Evolutionary conservation across 2,329 filamentous ascomycete species (phyloP), one percentile per base, ranked within the genome.

Genomic region (Septoria linicola): DNA sequence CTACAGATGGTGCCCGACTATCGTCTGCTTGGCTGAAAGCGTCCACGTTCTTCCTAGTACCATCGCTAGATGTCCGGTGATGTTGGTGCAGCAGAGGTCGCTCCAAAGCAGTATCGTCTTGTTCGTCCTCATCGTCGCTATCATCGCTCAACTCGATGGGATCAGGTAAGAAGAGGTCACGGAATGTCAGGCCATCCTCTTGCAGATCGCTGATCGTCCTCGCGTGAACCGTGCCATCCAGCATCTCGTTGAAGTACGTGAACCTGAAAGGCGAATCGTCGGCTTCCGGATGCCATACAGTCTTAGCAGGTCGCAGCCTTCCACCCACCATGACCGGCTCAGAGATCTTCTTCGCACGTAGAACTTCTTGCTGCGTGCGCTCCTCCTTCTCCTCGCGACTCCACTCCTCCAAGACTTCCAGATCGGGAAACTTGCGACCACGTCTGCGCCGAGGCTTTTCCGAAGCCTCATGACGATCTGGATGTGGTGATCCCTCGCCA

Each of bases 221-320:
- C 54, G 90, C 93, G 70, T 99, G 93, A 55, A 99, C 95, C 0
- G 93, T 99, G 69, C 88, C 95, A 63, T 89, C 87, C 49, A 97
- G 89, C 57, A 96, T 89, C 67, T 97, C 93, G 69, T 97, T 97
- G 78, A 99, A 99, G 70, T 99, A 99, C 0, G 93, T 97, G 69
- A 96, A 99, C 20, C 93, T 82, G 68, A 95, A 97, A 0, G 93
- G 93, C 0, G 86, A 83, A 59, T 96, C 92, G 54, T 96, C 91
- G 58, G 93, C 88, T 46, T 88, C 84, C 32, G 87, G 82, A 68
- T 89, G 92, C 92, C 92, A 99, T 11, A 81, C 81, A 14, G 87
- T 84, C 62, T 72, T 75, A 32, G 88, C 83, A 10, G 91, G 90
- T 4, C 93, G 84, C 37, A 99, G 74, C 47, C 93, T 82, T 0